Base-by-base conservation (phyloP, 495 filamentous ascomycete genomes). In the Neurospora discreta region DNA sequence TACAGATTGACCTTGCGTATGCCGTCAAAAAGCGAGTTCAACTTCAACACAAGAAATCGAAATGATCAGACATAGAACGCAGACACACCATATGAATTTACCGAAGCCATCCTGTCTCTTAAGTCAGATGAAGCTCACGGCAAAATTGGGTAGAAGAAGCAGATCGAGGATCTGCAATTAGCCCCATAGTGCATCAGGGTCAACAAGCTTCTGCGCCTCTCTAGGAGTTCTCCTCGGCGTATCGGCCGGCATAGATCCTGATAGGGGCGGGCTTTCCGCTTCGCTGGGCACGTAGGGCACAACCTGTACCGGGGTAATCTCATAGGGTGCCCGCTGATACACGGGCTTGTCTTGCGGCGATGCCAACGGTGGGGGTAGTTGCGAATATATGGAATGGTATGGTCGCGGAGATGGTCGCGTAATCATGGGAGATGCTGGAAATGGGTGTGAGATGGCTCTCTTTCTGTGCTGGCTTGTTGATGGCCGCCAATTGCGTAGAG, bases 331-430 rank as follows among this genome's bases (percentile, higher is more conserved):
- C 9, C 72, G 73, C 10, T 76, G 74, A 33, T 76, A 74, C 7
- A 76, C 73, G 3, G 68, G 74, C 18, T 73, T 69, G 7, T 73
- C 71, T 7, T 30, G n/a, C 52, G 76, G 76, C 30, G 76, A 76
- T 7, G 42, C 68, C 18, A 77, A 67, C 23, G 52, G 39, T 1
- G 30, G 68, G 20, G n/a, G 65, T 20, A 16, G 68, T 16, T 44
- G 68, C 10, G 68, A 69, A 42, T 38, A 15, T 23, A 39, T 68
- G 26, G 52, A 23, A 13, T 23, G 30, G 41, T 38, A 36, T 39
- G 52, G 30, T 7, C 36, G 23, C 20, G 70, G 70, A 68, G 33
- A 39, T 26, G 20, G 46, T 39, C 13, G 11, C n/a, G 9, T 18
- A 39, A 33, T 38, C 46, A 70, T 46, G 7, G 73, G 71, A 9